Evolutionary conservation across 352 stramenopile genomes (phyloP), one percentile per base, ranked within the genome.

Genomic region (Pythium catenulatum): DNA sequence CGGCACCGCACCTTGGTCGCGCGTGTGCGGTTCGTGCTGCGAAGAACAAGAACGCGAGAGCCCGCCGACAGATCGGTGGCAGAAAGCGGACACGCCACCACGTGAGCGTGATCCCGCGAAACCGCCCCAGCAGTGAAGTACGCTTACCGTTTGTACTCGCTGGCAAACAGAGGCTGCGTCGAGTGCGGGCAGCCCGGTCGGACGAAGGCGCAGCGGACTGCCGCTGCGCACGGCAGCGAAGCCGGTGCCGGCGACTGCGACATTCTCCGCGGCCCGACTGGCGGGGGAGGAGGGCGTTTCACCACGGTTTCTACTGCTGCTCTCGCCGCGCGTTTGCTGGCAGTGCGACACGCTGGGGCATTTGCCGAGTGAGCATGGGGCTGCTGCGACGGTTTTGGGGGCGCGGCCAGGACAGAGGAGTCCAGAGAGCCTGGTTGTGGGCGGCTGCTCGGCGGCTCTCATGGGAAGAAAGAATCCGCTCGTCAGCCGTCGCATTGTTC

Each of bases 1-100:
- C 6, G 14, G 14, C 30, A 72, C 79, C 1, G n/a, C 70, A 94
- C 90, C 85, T 94, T 94, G 68, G 89, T 78, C 37, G 76, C 83
- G 2, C 87, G 70, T 8, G 89, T 93, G 2, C 89, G 83, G 59
- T 93, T 93, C 36, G 83, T 93, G 39, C 78, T 85, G 32, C 13
- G 27, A 45, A 54, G 4, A 58, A 50, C 5, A n/a, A 45, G 52
- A n/a, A 59, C 27, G 41, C 11, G 32, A n/a, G 61, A 72, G 30
- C n/a, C n/a, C n/a, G n/a, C n/a, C n/a, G n/a, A n/a, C n/a, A n/a
- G n/a, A n/a, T n/a, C n/a, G n/a, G 11, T 19, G 11, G 43, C 34
- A 54, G 25, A 54, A 27, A 70, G 34, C 72, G 27, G 36, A 52
- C 19, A 30, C 37, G 50, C 4, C 30, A 27, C 34, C 6, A n/a